These are phyloP conservation scores for Jamesozyma gamospora DNA, from an alignment of 805 yeast species.

Conservation along the genomic window DNA sequence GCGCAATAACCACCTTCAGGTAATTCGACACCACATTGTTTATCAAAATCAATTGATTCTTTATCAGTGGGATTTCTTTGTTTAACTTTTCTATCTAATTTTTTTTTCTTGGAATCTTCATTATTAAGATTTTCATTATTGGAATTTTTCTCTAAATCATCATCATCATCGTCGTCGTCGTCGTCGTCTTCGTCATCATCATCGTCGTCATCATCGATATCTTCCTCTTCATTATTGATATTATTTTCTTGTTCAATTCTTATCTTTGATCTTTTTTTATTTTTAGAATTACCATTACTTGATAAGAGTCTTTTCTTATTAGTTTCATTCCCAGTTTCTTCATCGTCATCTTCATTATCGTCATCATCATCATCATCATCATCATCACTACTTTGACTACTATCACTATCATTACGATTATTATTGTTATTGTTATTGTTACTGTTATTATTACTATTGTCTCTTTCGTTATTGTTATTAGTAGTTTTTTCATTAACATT, in stretches of 20 bases:
- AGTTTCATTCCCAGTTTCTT: not conserved
- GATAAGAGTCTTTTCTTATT: not conserved
- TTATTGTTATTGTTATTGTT: constrained; percentile 1
- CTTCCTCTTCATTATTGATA: not conserved
- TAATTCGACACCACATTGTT: constrained; percentile 91
- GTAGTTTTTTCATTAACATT: not conserved
- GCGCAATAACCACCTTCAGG: constrained; percentile 96
- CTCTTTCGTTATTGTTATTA: constrained; percentile 4
- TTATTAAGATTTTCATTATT: constrained; percentile 6
- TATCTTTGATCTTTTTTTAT: constrained; percentile 4
- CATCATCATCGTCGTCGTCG: constrained; percentile 8
- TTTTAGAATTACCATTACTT: not conserved
- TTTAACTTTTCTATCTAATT: constrained; percentile 34
- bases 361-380: constrained; percentile 1
- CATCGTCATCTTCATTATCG: too few species aligned
- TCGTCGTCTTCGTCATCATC: constrained; percentile 8
- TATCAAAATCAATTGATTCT: constrained; percentile 68
- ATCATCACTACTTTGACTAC: constrained; percentile 3
- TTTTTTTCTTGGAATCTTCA: constrained; percentile 16
- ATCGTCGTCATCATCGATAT: constrained; percentile 5
- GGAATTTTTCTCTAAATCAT: too few species aligned
- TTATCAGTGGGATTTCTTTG: constrained; percentile 62
- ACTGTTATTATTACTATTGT: not conserved
- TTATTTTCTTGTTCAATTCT: constrained; percentile 4
- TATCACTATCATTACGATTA: constrained; percentile 5